Evolutionary conservation across 495 filamentous ascomycete genomes (phyloP).

Genomic region (Aspergillus ellipticus): DNA sequence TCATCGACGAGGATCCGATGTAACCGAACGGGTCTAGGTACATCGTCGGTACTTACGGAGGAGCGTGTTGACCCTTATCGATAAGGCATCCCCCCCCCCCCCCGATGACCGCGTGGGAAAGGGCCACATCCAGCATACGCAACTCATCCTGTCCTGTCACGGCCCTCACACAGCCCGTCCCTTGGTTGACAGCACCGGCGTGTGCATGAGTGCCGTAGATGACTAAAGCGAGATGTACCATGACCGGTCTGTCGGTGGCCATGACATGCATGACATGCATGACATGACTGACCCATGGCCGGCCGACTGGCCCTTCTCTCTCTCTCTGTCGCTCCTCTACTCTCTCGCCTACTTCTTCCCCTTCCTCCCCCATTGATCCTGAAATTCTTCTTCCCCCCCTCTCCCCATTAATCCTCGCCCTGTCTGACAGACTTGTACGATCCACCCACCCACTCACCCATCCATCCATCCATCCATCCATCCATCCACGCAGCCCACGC

Average conservation of each 20-base stretch:
- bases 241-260: too few species aligned
- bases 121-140: constrained; percentile 24
- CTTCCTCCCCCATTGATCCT: background rate
- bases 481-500: constrained; percentile 6
- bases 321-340: constrained; percentile 3
- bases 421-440: too few species aligned
- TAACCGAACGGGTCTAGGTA: constrained; percentile 20
- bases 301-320: background rate
- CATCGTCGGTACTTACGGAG: too few species aligned
- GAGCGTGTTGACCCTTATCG: constrained; percentile 18
- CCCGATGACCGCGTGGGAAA: constrained; percentile 1
- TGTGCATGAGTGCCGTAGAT: background rate
- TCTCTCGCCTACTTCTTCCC: background rate
- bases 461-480: background rate
- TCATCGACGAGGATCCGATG: constrained; percentile 18
- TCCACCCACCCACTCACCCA: background rate
- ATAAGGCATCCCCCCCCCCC: constrained; percentile 11
- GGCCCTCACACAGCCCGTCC: constrained; percentile 2
- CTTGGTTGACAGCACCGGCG: background rate
- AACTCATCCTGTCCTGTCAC: constrained; percentile 44
- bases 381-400: background rate
- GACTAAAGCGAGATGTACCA: background rate
- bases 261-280: too few species aligned
- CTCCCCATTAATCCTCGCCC: too few species aligned
- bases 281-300: too few species aligned